These are phyloP conservation scores for Monosporascus sp. DNA, from an alignment of 2,329 filamentous ascomycete genomes.

Conservation along the genomic window DNA sequence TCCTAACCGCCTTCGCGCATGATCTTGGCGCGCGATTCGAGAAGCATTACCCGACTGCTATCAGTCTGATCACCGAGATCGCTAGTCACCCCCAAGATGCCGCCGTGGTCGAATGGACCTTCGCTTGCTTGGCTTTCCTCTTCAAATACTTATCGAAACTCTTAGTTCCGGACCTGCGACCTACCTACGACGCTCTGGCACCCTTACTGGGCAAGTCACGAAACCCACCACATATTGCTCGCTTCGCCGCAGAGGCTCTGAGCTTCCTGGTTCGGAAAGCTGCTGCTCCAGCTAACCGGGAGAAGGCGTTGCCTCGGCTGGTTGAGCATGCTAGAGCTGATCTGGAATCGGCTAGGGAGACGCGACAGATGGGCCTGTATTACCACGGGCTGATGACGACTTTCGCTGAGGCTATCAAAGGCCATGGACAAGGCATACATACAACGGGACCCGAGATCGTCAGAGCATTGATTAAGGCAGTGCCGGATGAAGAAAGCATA, in stretches of 20 bases:
- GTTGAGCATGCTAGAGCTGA: conserved; percentile 68
- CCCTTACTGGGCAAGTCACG: conserved; percentile 77
- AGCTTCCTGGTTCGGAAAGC: conserved; percentile 92
- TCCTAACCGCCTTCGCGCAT: conserved; percentile 92
- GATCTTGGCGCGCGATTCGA: conserved; percentile 86
- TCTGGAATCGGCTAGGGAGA: conserved; percentile 48
- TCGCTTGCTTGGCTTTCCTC: conserved; percentile 86
- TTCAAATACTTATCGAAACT: conserved; percentile 95
- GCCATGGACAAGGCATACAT: conserved; percentile 54
- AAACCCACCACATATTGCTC: conserved; percentile 80
- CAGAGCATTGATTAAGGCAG: conserved; percentile 43
- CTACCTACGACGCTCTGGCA: conserved; percentile 77
- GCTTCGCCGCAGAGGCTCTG: conserved; percentile 91
- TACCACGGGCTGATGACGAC: conserved; percentile 87
- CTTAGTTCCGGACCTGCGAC: conserved; percentile 76
- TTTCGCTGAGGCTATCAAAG: conserved; percentile 76
- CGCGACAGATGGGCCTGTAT: conserved; percentile 62
- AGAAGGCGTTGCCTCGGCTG: conserved; percentile 66
- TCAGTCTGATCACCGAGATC: conserved; percentile 71
- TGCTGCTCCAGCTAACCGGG: conserved; percentile 69
- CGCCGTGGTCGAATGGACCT: conserved; percentile 96
- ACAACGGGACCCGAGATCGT: conserved; percentile 54
- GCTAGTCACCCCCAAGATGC: conserved; percentile 72
- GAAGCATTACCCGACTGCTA: conserved; percentile 72
- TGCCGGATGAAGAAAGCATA: conserved; percentile 45